Base-by-base conservation (phyloP, 495 filamentous ascomycete genomes). In the Daldinia decipiens region DNA sequence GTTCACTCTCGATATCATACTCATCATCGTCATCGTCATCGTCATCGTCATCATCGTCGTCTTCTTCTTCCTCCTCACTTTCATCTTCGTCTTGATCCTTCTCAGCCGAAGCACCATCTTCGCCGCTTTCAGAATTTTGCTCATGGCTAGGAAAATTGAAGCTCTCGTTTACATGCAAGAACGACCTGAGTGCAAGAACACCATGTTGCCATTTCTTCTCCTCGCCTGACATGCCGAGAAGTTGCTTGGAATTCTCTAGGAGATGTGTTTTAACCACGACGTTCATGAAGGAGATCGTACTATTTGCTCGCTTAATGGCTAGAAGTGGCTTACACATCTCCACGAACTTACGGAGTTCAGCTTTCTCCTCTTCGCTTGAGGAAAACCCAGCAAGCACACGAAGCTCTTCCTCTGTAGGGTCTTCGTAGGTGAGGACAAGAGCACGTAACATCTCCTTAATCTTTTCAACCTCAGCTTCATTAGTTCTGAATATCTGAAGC, bases 201-300 rank as follows among this genome's bases (percentile, higher is more conserved):
- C 79, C 80, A 34, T 82, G 79, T 50, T 80, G 79, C 78, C 74
- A 78, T 47, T 80, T 78, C 32, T 77, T 79, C 43, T 77, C 78
- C 52, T 80, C 80, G 19, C 72, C 29, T 2, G 72, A 72, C 47
- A 81, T 64, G 8, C 74, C 73, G 13, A 82, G 67, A 3, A 80
- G 60, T 19, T 77, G 73, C 40, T 74, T 72, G 9, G 76, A 62
- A 59, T 70, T 73, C 31, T 76, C 70, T 2, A 78, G 62, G n/a
- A 78, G 68, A 66, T 79, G 77, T 17, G 60, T 73, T 61, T 79
- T 79, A 47, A 78, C 71, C 17, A 79, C 71, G 11, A 58, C 45
- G 31, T 79, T 78, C 60, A 77, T 75, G 54, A 80, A 80, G 34
- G 66, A 67, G 19, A 80, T 70, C 12, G 52, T 73, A 26, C 65